Evolutionary conservation across 108 stramenopile genomes (phyloP), one percentile per base, ranked within the genome.

Genomic region (Poteriospumella lacustris): DNA sequence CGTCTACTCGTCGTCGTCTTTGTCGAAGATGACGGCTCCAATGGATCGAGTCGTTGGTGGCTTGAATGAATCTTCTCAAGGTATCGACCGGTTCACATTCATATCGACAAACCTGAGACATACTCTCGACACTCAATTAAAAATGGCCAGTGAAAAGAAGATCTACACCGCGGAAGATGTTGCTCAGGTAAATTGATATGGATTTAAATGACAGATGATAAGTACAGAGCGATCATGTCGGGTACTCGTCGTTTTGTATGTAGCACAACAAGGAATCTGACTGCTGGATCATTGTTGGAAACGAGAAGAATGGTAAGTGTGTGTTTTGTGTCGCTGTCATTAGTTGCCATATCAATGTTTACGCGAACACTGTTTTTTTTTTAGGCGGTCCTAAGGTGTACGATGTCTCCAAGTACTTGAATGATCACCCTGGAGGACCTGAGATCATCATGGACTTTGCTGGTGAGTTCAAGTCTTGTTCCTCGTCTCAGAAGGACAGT

Each of bases 271-370:
- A 78, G 40, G 85, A 88, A 44, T 88, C 92, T 0, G 91, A 91
- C 87, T 93, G 91, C 78, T 98, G 96, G 95, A 77, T 98, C 67
- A 87, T 96, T 43, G 95, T 98, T 82, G 95, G 95, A 62, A 94
- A 95, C 80, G 83, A 82, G 12, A 90, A 81, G 78, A 94, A 91
- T 75, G 95, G 95, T 91, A 76, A 78, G 91, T 29, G 19, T 9
- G 15, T 52, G 15, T 52, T 52, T 19, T 19, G 9, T 19, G 9
- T 52, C 9, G n/a, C n/a, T 52, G 9, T 19, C 19, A 9, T 52
- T 19, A 19, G 15, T 52, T 52, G 47, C 47, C 19, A 9, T 52
- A 19, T 52, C 15, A 52, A 52, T 52, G 15, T 52, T 9, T 52
- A 15, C 9, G 47, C 47, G 9, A 52, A 52, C 47, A 52, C 19